These are phyloP conservation scores for Parastagonospora avenae DNA, from an alignment of 2,329 filamentous ascomycete genomes.

Conservation along the genomic window DNA sequence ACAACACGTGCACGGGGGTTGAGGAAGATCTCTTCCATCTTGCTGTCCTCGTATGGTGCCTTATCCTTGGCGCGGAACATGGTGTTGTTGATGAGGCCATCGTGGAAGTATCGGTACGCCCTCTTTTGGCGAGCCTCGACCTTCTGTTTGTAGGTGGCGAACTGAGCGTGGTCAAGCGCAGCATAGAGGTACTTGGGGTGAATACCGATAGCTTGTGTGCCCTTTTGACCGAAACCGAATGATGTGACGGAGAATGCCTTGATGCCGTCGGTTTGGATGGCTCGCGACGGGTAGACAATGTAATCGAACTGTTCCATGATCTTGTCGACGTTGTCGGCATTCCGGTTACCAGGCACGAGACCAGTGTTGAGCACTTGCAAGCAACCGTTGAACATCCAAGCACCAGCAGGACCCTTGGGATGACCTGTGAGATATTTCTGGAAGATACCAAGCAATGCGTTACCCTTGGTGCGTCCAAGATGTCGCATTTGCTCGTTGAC, in stretches of 20 bases:
- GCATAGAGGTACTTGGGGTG: conserved; percentile 96
- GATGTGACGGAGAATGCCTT: conserved; percentile 99
- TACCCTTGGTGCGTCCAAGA: conserved; percentile 93
- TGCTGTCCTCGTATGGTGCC: conserved; percentile 85
- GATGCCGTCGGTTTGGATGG: conserved; percentile 95
- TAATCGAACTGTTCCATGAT: conserved; percentile 98
- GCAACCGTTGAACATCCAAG: conserved; percentile 99
- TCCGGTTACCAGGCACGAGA: conserved; percentile 94
- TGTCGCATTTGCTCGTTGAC: conserved; percentile 96
- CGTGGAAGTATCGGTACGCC: conserved; percentile 98
- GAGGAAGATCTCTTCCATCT: conserved; percentile 86
- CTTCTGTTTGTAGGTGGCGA: conserved; percentile 81
- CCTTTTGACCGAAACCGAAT: conserved; percentile 99
- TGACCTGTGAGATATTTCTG: conserved; percentile 99
- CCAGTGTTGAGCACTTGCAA: conserved; percentile 94
- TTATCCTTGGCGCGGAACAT: conserved; percentile 95
- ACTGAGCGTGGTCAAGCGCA: conserved; percentile 85
- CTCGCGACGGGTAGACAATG: conserved; percentile 94
- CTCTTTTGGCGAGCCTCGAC: conserved; percentile 96
- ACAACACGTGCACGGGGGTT: conserved; percentile 90
- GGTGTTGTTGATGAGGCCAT: conserved; percentile 95
- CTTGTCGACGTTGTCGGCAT: conserved; percentile 95
- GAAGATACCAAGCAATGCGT: conserved; percentile 95
- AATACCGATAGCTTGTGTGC: conserved; percentile 94
- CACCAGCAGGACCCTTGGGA: conserved; percentile 97